Percentiles rank a stretch among this genome's conserved stretches.
phyloP scores from a whole-genome alignment of 179 eudicot species.

The Beta macrorhiza region DNA sequence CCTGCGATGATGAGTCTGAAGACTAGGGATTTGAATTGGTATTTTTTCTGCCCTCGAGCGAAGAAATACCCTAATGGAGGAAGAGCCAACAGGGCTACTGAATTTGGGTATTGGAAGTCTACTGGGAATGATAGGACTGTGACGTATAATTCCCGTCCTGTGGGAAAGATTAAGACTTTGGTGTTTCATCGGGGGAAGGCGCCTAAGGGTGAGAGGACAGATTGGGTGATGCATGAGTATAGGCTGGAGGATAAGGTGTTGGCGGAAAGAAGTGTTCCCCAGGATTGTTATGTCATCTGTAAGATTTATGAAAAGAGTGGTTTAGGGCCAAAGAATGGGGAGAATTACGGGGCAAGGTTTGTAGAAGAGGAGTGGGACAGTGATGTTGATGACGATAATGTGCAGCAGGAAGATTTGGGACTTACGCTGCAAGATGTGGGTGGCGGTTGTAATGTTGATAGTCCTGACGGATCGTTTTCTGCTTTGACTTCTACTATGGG shows the following conservation, averaged over 20 bases:
- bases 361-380: slow-evolving; percentile 65
- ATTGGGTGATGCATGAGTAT: slow-evolving; percentile 88
- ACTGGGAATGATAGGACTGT: slow-evolving; percentile 65
- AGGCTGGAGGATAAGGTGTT: slow-evolving; percentile 44
- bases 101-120: slow-evolving; percentile 72
- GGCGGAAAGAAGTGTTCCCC: slow-evolving; percentile 42
- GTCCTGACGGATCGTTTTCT: not conserved
- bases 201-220: slow-evolving; percentile 60
- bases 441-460: not conserved
- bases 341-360: slow-evolving; percentile 75
- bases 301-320: slow-evolving; percentile 73
- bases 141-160: slow-evolving; percentile 32
- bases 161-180: slow-evolving; percentile 65
- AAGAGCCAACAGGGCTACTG: slow-evolving; percentile 59
- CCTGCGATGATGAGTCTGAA: slow-evolving; percentile 48
- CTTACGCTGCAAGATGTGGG: not conserved
- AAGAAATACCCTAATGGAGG: slow-evolving; percentile 55
- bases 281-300: slow-evolving; percentile 59
- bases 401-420: not conserved
- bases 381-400: slow-evolving; percentile 30
- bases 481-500: not conserved
- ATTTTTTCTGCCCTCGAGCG: slow-evolving; percentile 61
- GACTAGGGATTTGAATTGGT: slow-evolving; percentile 67
- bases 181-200: slow-evolving; percentile 70
- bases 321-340: slow-evolving; percentile 72